These are phyloP conservation scores for Tetrastigma voinierianum DNA, from an alignment of 164 flowering plant genomes.

Conservation along the genomic window DNA sequence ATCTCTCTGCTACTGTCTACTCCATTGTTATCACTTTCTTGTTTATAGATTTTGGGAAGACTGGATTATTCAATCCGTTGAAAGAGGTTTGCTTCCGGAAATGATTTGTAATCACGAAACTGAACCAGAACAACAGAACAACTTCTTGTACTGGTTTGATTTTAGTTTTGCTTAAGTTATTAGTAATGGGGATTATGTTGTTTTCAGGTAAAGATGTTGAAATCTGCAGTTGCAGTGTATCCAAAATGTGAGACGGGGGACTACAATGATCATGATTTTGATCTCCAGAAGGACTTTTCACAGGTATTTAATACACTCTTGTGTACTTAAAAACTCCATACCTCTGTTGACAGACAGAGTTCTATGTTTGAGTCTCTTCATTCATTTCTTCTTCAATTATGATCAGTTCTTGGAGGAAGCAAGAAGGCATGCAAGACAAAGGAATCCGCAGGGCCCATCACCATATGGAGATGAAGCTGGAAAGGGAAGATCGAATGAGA, in stretches of 20 bases:
- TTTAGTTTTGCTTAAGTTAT: neutral
- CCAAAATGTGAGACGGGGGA: constrained; percentile 16
- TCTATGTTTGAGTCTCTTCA: neutral
- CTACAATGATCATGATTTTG: constrained; percentile 24
- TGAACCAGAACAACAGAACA: no score
- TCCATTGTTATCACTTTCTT: no score
- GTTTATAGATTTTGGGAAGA: no score
- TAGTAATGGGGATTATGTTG: neutral
- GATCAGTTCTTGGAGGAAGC: constrained; percentile 63
- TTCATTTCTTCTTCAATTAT: neutral
- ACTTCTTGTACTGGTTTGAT: neutral
- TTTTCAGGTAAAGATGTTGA: constrained; percentile 24
- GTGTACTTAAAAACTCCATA: neutral
- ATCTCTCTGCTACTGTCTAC: no score
- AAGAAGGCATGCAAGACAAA: constrained; percentile 22
- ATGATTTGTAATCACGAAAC: no score
- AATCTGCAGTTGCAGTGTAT: constrained; percentile 17
- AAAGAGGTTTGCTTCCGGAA: no score
- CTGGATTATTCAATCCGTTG: no score
- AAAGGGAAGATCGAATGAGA: constrained; percentile 10
- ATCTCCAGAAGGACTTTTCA: constrained; percentile 39
- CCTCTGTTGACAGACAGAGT: neutral
- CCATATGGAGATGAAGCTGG: constrained; percentile 2
- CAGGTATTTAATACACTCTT: constrained; percentile 20
- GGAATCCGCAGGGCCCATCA: constrained; percentile 3